These are phyloP conservation scores for Wickerhamiella parazyma DNA, from an alignment of 805 yeast genomes.

Conservation along the genomic window DNA sequence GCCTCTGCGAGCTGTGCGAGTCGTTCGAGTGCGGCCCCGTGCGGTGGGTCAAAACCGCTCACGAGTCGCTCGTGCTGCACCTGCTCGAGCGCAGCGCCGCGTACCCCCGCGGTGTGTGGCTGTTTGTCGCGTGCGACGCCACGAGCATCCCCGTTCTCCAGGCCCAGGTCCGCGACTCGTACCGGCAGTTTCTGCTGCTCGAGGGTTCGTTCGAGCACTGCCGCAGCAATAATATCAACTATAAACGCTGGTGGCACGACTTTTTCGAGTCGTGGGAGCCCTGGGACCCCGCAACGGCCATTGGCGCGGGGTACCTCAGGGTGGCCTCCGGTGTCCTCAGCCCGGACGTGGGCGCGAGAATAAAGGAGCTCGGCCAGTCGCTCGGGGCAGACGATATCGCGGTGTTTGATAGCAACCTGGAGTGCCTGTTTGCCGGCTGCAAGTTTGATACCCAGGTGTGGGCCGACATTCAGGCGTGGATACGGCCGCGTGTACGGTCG, in stretches of 20 bases:
- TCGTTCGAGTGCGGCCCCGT: conserved; percentile 15
- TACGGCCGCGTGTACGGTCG: neutral
- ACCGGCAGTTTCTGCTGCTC: conserved; percentile 7
- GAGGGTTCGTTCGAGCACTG: conserved; percentile 1
- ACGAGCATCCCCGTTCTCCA: neutral
- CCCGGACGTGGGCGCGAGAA: conserved; percentile 39
- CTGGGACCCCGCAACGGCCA: neutral
- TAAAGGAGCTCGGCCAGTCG: neutral
- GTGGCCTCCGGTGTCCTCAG: conserved; percentile 36
- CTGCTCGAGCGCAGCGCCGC: conserved; percentile 7
- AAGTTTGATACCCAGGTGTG: neutral
- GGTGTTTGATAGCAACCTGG: neutral
- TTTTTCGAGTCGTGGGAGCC: conserved; percentile 5
- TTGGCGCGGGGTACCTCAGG: conserved; percentile 9
- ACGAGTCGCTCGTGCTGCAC: conserved; percentile 6
- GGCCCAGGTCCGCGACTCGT: conserved; percentile 4
- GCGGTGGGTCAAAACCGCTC: conserved; percentile 7
- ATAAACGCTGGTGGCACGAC: conserved; percentile 7
- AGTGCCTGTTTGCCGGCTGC: neutral
- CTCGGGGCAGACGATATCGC: neutral
- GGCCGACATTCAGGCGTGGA: neutral
- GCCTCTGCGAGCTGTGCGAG: conserved; percentile 18
- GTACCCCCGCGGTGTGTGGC: neutral
- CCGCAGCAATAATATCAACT: neutral
- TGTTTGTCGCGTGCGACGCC: neutral